Percentiles rank a stretch among this genome's conserved stretches.
phyloP scores from a whole-genome alignment of 2,329 filamentous ascomycete species.

The Canariomyces notabilis region DNA sequence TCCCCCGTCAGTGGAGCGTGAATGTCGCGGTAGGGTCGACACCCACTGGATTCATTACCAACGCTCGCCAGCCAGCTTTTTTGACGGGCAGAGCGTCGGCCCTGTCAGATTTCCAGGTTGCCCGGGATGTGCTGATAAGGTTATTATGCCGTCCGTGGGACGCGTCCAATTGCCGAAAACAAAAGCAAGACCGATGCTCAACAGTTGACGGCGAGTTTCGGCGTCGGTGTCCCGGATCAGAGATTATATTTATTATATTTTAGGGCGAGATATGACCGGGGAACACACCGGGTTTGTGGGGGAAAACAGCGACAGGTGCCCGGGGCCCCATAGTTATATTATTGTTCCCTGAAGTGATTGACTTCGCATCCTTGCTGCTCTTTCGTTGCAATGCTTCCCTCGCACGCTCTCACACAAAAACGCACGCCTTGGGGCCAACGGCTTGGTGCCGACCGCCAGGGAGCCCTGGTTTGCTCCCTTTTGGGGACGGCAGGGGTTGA shows the following conservation, averaged over 20 bases:
- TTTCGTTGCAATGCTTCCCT: slow-evolving; percentile 20
- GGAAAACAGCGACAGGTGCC: slow-evolving; percentile 15
- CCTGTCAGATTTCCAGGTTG: too few species aligned
- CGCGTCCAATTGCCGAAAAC: background rate
- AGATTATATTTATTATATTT: slow-evolving; percentile 9
- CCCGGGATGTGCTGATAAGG: slow-evolving; percentile 11
- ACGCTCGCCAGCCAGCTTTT: slow-evolving; percentile 8
- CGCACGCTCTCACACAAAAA: background rate
- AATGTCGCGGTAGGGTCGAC: slow-evolving; percentile 8
- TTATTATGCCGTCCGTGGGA: background rate
- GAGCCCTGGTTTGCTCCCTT: slow-evolving; percentile 8
- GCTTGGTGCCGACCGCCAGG: slow-evolving; percentile 12
- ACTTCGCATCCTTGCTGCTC: slow-evolving; percentile 19
- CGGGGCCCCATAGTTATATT: slow-evolving; percentile 15
- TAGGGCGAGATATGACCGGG: slow-evolving; percentile 8
- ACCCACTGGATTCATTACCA: slow-evolving; percentile 1
- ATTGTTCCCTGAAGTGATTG: slow-evolving; percentile 21
- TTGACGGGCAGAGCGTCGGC: too few species aligned
- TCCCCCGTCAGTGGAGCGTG: background rate
- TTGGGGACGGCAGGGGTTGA: slow-evolving; percentile 14
- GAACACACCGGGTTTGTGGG: slow-evolving; percentile 16
- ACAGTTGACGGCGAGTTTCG: slow-evolving; percentile 8
- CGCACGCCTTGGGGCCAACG: slow-evolving; percentile 11
- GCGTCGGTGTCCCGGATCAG: slow-evolving; percentile 6
- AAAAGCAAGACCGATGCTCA: slow-evolving; percentile 5